Base-by-base conservation (phyloP, 495 filamentous ascomycete species). In the Xylaria cubensis region DNA sequence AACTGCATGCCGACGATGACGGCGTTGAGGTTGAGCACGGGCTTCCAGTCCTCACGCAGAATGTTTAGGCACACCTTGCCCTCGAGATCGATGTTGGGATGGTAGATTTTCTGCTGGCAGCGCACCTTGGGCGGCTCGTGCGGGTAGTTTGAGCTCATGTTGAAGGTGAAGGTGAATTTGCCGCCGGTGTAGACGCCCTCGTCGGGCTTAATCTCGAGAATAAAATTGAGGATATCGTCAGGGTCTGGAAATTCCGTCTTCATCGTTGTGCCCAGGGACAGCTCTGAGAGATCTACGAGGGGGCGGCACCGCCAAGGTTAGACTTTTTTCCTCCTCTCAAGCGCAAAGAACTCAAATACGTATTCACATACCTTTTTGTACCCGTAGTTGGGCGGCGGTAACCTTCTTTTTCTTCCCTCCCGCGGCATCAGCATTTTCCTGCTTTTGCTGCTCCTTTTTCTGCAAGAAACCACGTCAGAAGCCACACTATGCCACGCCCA, bases 41-140 rank as follows among this genome's bases (percentile, higher is more conserved):
- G 96, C 84, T 98, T 98, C 96, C 96, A 99, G 84, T 99, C 96
- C 85, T 98, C 96, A 69, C 96, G 85, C 77, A 99, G 82, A 71
- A 99, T 98, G 79, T 99, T 99, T 75, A 99, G 81, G 84, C 96
- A 99, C 17, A 99, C 94, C 78, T 99, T 99, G 50, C 96, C 96
- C 77, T 99, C 96, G 62, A 97, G 86, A 79, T 99, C 96, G 81
- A 99, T 98, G 81, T 99, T 99, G 13, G 96, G 96, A 77, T 99
- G 96, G 83, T 99, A 99, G 75, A 98, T 98, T 86, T 97, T 99
- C 81, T 99, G 93, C 68, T 91, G 93, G 82, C 96, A 98, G 80
- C 95, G 97, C 75, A 99, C 97, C 83, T 98, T 98, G 0, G 96
- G 96, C 71, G 96, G 95, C 80, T 98, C 96, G 81, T 98, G 97